A percentile compares a stretch with the other conserved stretches of the same genome.
phyloP scores from a whole-genome alignment of 2,329 filamentous ascomycete species.

The Claviceps maximensis region DNA sequence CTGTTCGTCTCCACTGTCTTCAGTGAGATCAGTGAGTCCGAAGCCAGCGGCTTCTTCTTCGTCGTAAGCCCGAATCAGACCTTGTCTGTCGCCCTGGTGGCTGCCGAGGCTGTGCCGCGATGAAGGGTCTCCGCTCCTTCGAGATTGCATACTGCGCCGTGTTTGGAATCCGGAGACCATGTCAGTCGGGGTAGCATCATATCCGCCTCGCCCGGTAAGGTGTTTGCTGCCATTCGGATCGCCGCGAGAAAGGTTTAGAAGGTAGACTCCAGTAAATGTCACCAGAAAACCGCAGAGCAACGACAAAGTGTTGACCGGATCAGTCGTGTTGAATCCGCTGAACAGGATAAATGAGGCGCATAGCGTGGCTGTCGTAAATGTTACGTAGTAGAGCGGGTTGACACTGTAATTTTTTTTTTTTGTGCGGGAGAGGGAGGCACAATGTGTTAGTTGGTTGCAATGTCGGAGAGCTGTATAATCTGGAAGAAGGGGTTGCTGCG shows the following conservation, averaged over 20 bases:
- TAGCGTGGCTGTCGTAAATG: constrained; percentile 88
- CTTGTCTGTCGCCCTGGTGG: constrained; percentile 58
- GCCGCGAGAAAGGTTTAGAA: constrained; percentile 85
- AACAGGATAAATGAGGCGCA: constrained; percentile 94
- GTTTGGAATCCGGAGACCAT: constrained; percentile 82
- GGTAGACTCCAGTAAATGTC: constrained; percentile 90
- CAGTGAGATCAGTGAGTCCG: constrained; percentile 64
- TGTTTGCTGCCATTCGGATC: constrained; percentile 70
- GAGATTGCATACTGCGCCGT: constrained; percentile 80
- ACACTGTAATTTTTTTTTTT: constrained; percentile 41
- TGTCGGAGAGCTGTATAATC: neutral
- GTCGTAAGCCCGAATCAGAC: constrained; percentile 80
- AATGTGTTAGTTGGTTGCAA: neutral
- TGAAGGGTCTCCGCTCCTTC: constrained; percentile 56
- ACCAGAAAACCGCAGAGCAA: constrained; percentile 85
- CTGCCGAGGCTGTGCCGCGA: constrained; percentile 51
- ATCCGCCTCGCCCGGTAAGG: constrained; percentile 45
- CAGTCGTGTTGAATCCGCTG: constrained; percentile 88
- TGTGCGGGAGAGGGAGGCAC: too few relatives aligned
- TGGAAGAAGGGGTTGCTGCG: neutral
- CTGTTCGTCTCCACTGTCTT: constrained; percentile 58
- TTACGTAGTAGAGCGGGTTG: constrained; percentile 94
- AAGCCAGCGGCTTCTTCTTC: constrained; percentile 64
- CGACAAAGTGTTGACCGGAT: constrained; percentile 82
- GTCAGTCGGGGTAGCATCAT: constrained; percentile 80